Evolutionary conservation across 2,329 filamentous ascomycete species (phyloP).

Genomic region (Pseudogymnoascus verrucosus): DNA sequence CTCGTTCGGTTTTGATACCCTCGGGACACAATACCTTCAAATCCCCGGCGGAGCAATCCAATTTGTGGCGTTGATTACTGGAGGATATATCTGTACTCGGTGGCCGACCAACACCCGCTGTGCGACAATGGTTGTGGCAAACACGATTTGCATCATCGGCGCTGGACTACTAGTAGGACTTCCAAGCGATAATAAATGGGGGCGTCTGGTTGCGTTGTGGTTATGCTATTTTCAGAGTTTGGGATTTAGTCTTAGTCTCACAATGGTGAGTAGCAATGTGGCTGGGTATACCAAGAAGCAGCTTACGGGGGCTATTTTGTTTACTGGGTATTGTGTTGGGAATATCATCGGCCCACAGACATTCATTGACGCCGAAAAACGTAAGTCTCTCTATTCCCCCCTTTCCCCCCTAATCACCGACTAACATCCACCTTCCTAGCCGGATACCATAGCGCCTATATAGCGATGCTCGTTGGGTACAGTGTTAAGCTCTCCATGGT

Average conservation of each 20-base stretch:
- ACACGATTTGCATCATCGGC: slow-evolving; percentile 46
- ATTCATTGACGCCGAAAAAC: slow-evolving; percentile 22
- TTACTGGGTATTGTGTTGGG: slow-evolving; percentile 45
- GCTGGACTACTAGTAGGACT: slow-evolving; percentile 44
- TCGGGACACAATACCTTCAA: slow-evolving; percentile 51
- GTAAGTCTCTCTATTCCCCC: slow-evolving; percentile 15
- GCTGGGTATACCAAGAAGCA: slow-evolving; percentile 49
- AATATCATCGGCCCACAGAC: slow-evolving; percentile 42
- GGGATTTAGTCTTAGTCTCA: slow-evolving; percentile 45
- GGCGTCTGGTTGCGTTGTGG: slow-evolving; percentile 48
- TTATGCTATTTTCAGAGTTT: slow-evolving; percentile 47
- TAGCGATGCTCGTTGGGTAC: slow-evolving; percentile 46
- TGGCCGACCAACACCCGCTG: slow-evolving; percentile 43
- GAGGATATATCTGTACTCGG: slow-evolving; percentile 44
- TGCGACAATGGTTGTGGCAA: slow-evolving; percentile 48
- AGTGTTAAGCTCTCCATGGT: slow-evolving; percentile 43
- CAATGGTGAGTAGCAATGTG: slow-evolving; percentile 45
- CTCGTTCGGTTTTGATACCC: slow-evolving; percentile 64
- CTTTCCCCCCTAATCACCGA: slow-evolving; percentile 10
- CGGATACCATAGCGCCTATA: slow-evolving; percentile 25
- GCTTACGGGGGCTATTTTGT: slow-evolving; percentile 41
- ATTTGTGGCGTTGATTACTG: slow-evolving; percentile 43
- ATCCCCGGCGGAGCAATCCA: slow-evolving; percentile 53
- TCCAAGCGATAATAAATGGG: slow-evolving; percentile 45
- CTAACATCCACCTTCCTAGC: slow-evolving; percentile 23